Evolutionary conservation across 768 basidiomycete genomes (phyloP).

Genomic region (Lepiota venenata): DNA sequence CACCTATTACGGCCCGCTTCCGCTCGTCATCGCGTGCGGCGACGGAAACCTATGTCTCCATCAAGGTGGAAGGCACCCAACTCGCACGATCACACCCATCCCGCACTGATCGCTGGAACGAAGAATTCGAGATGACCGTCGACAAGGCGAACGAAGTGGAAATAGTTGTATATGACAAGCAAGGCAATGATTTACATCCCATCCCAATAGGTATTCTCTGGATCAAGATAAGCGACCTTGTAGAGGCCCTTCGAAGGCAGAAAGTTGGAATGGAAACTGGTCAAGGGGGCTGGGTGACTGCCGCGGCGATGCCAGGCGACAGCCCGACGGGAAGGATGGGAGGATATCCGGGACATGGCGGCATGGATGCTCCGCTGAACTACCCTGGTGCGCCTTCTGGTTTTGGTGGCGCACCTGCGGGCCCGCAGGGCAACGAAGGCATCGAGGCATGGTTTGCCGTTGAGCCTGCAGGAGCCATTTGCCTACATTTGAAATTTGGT

Average conservation of each 20-base stretch:
- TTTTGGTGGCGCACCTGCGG: slow-evolving; percentile 29
- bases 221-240: slow-evolving; percentile 91
- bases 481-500: slow-evolving; percentile 90
- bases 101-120: slow-evolving; percentile 95
- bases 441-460: slow-evolving; percentile 97
- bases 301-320: slow-evolving; percentile 80
- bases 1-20: slow-evolving; percentile 64
- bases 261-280: slow-evolving; percentile 85
- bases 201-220: slow-evolving; percentile 93
- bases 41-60: slow-evolving; percentile 85
- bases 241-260: slow-evolving; percentile 89
- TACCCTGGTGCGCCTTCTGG: slow-evolving; percentile 33
- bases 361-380: slow-evolving; percentile 48
- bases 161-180: slow-evolving; percentile 92
- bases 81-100: slow-evolving; percentile 90
- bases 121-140: slow-evolving; percentile 93
- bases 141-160: slow-evolving; percentile 99
- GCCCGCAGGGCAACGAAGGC: slow-evolving; percentile 56
- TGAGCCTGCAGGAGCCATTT: slow-evolving; percentile 94
- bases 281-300: slow-evolving; percentile 96
- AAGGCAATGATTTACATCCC: slow-evolving; percentile 73
- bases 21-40: slow-evolving; percentile 79
- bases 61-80: slow-evolving; percentile 96
- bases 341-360: slow-evolving; percentile 26
- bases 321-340: slow-evolving; percentile 25